Conservation (phyloP, 495 filamentous ascomycete genomes). For the Aspergillus coremiiformis region DNA sequence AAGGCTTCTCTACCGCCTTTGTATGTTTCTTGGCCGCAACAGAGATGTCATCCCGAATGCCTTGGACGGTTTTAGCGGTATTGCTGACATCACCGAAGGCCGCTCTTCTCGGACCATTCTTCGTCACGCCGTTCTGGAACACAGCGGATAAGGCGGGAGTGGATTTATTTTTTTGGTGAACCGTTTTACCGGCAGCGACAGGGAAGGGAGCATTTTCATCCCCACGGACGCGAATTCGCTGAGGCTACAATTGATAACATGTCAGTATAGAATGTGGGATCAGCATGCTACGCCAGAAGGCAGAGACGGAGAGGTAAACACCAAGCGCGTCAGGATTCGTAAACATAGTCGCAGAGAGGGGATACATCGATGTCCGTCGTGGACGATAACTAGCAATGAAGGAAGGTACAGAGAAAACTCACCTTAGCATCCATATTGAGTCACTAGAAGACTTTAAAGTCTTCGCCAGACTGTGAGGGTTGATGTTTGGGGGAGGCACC, state of each 20-base stretch:
- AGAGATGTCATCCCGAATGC: conserved; percentile 47
- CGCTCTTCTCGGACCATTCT: conserved; percentile 62
- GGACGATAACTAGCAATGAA: not conserved
- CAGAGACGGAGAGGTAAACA: not conserved
- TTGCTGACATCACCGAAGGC: conserved; percentile 80
- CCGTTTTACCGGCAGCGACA: conserved; percentile 45
- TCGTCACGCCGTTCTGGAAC: conserved; percentile 50
- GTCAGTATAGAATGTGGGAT: conserved; percentile 4
- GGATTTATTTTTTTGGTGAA: conserved; percentile 79
- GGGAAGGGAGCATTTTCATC: conserved; percentile 67
- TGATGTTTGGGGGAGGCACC: conserved; percentile 1
- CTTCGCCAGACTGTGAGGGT: conserved; percentile 9
- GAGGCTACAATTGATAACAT: conserved; percentile 50
- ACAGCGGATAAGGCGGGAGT: conserved; percentile 57
- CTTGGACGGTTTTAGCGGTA: conserved; percentile 45
- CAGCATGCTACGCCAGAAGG: conserved; percentile 5
- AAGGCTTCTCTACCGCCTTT: conserved; percentile 38
- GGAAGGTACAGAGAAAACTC: conserved; percentile 12
- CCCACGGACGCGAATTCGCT: conserved; percentile 58
- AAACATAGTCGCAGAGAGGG: not conserved
- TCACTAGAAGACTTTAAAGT: not conserved
- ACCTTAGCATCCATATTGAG: conserved; percentile 40
- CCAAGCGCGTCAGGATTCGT: conserved; percentile 7
- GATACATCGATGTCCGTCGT: not conserved
- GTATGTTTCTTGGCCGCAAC: conserved; percentile 41